Percentiles rank a stretch among this genome's conserved stretches.
Evolutionary conservation across 805 yeast species (phyloP).

Genomic region (Candida lessepsii): DNA sequence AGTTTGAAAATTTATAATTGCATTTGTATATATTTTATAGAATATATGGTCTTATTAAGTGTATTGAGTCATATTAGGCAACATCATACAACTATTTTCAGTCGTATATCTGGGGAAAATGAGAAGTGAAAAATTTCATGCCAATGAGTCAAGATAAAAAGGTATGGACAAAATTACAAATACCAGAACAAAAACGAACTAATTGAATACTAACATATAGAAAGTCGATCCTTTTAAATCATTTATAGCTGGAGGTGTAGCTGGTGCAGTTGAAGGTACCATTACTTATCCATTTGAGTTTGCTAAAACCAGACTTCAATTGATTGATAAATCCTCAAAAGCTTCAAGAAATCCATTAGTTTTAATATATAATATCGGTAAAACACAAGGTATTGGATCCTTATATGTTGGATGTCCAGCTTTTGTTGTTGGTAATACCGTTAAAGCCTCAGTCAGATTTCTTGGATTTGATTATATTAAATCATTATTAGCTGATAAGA

Average conservation of each 20-base stretch:
- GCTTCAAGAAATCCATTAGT: slow-evolving; percentile 82
- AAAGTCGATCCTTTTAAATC: slow-evolving; percentile 73
- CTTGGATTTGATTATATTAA: slow-evolving; percentile 90
- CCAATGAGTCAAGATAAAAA: slow-evolving; percentile 15
- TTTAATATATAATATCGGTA: slow-evolving; percentile 71
- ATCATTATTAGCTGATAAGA: slow-evolving; percentile 68
- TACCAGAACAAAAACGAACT: background rate
- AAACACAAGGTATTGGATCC: slow-evolving; percentile 73
- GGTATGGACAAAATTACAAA: slow-evolving; percentile 9
- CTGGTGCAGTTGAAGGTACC: slow-evolving; percentile 94
- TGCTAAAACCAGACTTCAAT: slow-evolving; percentile 90
- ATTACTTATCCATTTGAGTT: slow-evolving; percentile 95
- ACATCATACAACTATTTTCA: too few species aligned
- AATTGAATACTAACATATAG: slow-evolving; percentile 14
- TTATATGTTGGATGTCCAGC: slow-evolving; percentile 96
- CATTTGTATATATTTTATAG: background rate
- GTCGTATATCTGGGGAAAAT: too few species aligned
- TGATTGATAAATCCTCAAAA: slow-evolving; percentile 62
- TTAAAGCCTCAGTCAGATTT: slow-evolving; percentile 93
- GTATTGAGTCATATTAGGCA: too few species aligned
- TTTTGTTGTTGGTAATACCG: slow-evolving; percentile 92
- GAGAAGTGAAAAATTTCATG: slow-evolving; percentile 10
- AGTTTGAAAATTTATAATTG: slow-evolving; percentile 20
- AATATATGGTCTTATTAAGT: too few species aligned
- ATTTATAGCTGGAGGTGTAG: slow-evolving; percentile 92